A percentile compares a stretch with the other conserved stretches of the same genome.
phyloP scores from a whole-genome alignment of 768 basidiomycete species.

The Panaeolus papilionaceus region DNA sequence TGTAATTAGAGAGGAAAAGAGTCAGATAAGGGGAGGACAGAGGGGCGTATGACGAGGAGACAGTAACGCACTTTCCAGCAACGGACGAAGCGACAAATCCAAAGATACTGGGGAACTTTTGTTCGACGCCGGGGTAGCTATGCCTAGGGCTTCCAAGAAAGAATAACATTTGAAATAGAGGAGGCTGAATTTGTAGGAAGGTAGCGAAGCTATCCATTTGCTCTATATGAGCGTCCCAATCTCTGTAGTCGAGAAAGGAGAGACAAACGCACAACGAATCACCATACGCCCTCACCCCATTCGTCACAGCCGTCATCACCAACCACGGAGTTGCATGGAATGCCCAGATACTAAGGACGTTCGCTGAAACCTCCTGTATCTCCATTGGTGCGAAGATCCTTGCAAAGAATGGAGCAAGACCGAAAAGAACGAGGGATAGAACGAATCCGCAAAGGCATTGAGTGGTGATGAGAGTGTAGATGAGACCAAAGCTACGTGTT shows the following conservation, averaged over 20 bases:
- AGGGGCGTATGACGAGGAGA: no score
- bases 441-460: slow-evolving; percentile 23
- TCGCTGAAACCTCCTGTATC: slow-evolving; percentile 22
- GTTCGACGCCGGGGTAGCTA: not conserved
- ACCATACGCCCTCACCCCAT: slow-evolving; percentile 26
- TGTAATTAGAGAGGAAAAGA: no score
- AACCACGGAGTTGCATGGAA: slow-evolving; percentile 24
- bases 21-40: no score
- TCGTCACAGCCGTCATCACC: slow-evolving; percentile 22
- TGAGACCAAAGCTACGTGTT: slow-evolving; percentile 19
- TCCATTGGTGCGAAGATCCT: slow-evolving; percentile 26
- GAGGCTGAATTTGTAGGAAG: not conserved
- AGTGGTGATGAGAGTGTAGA: slow-evolving; percentile 26
- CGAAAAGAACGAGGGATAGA: slow-evolving; percentile 30
- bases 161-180: not conserved
- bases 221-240: no score
- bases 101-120: not conserved
- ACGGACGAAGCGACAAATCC: not conserved
- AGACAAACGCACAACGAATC: slow-evolving; percentile 21
- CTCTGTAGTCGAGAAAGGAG: no score
- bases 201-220: not conserved
- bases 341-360: slow-evolving; percentile 25
- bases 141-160: not conserved
- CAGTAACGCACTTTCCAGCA: not conserved
- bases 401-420: slow-evolving; percentile 26